Percentiles rank a stretch among this genome's conserved stretches.
These are phyloP conservation scores for Neurospora sp. DNA, from an alignment of 2,329 filamentous ascomycete genomes.

Conservation along the genomic window DNA sequence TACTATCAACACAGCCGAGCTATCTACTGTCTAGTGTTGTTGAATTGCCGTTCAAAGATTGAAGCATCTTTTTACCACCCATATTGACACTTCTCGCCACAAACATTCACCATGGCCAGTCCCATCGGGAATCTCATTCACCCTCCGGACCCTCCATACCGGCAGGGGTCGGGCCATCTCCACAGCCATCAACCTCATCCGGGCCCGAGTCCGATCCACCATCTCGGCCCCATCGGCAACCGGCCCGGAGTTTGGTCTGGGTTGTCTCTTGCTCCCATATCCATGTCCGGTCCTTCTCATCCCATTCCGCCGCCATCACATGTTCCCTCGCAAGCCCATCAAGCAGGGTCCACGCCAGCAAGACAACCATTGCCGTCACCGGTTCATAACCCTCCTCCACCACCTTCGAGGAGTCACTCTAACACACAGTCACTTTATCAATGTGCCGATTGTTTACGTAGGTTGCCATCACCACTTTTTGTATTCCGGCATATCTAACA, in stretches of 20 bases:
- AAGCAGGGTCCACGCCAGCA: conserved; percentile 2
- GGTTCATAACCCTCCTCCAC: conserved; percentile 7
- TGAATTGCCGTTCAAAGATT: not conserved
- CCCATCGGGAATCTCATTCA: conserved; percentile 17
- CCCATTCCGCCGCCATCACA: not conserved
- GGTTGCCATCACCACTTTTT: not conserved
- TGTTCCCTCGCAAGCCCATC: not conserved
- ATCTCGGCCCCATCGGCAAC: not conserved
- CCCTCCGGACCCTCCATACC: conserved; percentile 7
- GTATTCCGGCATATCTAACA: not conserved
- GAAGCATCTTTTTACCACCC: not conserved
- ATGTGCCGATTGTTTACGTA: conserved; percentile 40
- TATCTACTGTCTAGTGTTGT: not conserved
- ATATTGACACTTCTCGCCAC: not conserved
- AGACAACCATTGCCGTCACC: not conserved
- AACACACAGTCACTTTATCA: conserved; percentile 28
- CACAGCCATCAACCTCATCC: not conserved
- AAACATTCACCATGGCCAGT: conserved; percentile 12
- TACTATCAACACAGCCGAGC: not conserved
- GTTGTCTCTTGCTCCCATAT: conserved; percentile 5
- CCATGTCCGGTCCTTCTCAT: not conserved
- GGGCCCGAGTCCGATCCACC: not conserved
- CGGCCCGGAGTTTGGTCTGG: not conserved
- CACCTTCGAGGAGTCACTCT: conserved; percentile 14
- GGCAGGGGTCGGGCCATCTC: not conserved